These are phyloP conservation scores for Flaveria ramosissima DNA, from an alignment of 129 eudicot genomes.

Conservation along the genomic window DNA sequence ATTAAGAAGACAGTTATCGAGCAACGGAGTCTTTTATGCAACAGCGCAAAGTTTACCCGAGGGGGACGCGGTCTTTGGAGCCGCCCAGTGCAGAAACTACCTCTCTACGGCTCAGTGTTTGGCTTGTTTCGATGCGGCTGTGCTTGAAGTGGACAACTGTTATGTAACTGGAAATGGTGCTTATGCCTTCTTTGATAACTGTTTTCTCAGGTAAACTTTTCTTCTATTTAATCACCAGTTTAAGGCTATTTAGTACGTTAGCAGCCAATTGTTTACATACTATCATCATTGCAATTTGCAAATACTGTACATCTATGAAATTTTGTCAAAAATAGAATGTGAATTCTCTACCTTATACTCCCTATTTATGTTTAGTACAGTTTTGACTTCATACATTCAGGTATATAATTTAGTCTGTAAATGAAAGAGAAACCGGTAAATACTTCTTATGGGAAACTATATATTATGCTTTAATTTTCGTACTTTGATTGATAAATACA, in stretches of 20 bases:
- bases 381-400: neutral
- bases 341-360: neutral
- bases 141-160: slow-evolving; percentile 29
- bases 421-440: neutral
- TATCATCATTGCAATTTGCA: neutral
- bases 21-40: slow-evolving; percentile 24
- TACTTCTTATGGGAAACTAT: neutral
- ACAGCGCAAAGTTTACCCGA: slow-evolving; percentile 25
- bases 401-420: neutral
- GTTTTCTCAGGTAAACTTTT: slow-evolving; percentile 41
- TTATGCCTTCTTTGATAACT: slow-evolving; percentile 38
- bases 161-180: slow-evolving; percentile 39
- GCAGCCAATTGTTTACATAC: neutral
- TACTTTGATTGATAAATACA: neutral
- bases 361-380: too few relatives aligned
- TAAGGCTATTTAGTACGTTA: neutral
- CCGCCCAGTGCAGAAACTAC: slow-evolving; percentile 46
- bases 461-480: neutral
- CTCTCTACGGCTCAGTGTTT: slow-evolving; percentile 42
- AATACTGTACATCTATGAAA: too few relatives aligned
- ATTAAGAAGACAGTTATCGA: slow-evolving; percentile 34
- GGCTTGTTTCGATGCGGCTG: slow-evolving; percentile 39
- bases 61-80: slow-evolving; percentile 40
- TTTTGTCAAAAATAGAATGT: neutral
- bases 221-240: neutral